phyloP scores from a whole-genome alignment of 345 rosid species.

The Orychophragmus violaceus region DNA sequence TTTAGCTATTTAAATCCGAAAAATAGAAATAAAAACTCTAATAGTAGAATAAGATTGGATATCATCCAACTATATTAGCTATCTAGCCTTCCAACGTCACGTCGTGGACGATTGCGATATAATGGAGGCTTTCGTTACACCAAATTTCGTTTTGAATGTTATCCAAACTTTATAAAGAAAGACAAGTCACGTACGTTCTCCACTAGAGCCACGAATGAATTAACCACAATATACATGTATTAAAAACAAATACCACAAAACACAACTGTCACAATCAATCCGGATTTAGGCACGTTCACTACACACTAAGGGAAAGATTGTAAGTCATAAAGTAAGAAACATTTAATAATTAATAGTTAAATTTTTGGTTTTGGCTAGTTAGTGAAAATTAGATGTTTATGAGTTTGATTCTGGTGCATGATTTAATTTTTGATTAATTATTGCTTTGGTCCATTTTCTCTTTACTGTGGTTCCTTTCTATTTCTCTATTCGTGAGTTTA shows the following conservation, averaged over 20 bases:
- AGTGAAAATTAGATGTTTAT: no score
- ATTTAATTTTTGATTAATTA: no score
- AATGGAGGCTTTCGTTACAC: constrained; percentile 1
- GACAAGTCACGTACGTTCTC: background rate
- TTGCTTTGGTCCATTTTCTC: no score
- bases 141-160: constrained; percentile 18
- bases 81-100: constrained; percentile 2
- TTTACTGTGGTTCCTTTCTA: no score
- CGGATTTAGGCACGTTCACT: constrained; percentile 1
- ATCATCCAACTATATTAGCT: constrained; percentile 8
- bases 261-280: background rate
- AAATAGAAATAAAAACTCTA: background rate
- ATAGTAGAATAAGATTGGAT: background rate
- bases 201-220: background rate
- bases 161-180: background rate
- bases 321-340: background rate
- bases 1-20: background rate
- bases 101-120: background rate
- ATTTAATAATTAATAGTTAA: no score
- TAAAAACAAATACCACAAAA: background rate
- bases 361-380: no score
- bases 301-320: background rate
- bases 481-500: no score
- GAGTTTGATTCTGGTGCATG: no score
- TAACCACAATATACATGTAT: constrained; percentile 18